phyloP scores from a whole-genome alignment of 768 basidiomycete genomes.

The Boletus insuetus region DNA sequence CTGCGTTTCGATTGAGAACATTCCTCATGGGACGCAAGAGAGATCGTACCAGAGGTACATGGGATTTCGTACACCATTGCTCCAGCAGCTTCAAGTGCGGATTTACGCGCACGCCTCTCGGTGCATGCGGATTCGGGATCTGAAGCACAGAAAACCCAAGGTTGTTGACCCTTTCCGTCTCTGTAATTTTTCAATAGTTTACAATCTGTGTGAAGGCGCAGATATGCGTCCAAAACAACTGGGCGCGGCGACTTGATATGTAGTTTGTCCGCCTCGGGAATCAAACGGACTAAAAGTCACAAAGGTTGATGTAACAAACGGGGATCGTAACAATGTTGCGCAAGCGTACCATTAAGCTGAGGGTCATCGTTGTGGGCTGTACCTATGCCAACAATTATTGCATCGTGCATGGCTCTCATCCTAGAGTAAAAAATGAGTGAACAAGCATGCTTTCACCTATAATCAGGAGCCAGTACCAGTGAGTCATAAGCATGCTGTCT shows the following conservation, averaged over 20 bases:
- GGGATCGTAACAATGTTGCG: background rate
- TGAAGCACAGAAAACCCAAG: conserved; percentile 64
- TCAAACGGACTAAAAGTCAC: conserved; percentile 47
- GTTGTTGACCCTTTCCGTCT: conserved; percentile 57
- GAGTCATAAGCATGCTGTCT: conserved; percentile 92
- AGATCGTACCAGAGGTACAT: conserved; percentile 35
- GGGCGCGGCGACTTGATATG: conserved; percentile 65
- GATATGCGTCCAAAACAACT: conserved; percentile 74
- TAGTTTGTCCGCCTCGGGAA: conserved; percentile 40
- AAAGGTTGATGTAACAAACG: background rate
- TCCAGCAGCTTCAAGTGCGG: conserved; percentile 59
- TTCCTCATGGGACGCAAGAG: background rate
- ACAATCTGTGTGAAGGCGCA: conserved; percentile 64
- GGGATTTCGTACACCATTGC: conserved; percentile 59
- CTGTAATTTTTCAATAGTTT: conserved; percentile 68
- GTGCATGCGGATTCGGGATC: background rate
- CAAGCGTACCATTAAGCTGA: conserved; percentile 80
- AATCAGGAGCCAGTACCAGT: conserved; percentile 54
- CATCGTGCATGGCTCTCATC: conserved; percentile 92
- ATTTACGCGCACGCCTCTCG: conserved; percentile 34
- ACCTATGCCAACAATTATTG: conserved; percentile 85
- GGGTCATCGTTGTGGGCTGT: conserved; percentile 92
- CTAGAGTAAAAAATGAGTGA: conserved; percentile 38
- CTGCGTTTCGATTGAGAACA: conserved; percentile 20
- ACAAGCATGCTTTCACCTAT: background rate